Percentiles rank a stretch among this genome's conserved stretches.
Conservation (phyloP, 2,329 filamentous ascomycete species). For the Cordyceps militaris region DNA sequence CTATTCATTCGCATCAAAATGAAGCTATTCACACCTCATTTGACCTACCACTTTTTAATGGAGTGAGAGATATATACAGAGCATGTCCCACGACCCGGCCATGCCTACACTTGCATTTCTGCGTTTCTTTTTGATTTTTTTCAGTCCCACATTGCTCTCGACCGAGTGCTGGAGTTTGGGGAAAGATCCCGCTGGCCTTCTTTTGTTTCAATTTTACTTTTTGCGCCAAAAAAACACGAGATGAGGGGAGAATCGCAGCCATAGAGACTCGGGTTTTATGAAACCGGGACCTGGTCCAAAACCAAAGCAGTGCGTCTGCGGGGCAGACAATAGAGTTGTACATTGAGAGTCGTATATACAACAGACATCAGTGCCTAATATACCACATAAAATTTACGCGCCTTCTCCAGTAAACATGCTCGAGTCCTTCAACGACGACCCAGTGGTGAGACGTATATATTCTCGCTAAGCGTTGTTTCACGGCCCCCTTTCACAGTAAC, state of each 20-base stretch:
- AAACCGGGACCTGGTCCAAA: background rate
- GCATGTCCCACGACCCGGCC: background rate
- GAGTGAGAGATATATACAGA: background rate
- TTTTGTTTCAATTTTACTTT: background rate
- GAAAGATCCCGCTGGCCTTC: background rate
- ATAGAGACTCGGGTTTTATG: background rate
- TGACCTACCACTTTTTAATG: background rate
- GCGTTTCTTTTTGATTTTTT: background rate
- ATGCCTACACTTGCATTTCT: conserved; percentile 6
- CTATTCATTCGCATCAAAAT: background rate
- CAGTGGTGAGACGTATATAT: no score
- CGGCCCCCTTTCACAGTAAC: no score
- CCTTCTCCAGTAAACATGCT: no score
- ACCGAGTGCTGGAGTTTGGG: conserved; percentile 8
- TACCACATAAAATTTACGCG: background rate
- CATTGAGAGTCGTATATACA: conserved; percentile 10
- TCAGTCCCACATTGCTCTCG: background rate
- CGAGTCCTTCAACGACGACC: no score
- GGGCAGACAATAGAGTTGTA: conserved; percentile 4
- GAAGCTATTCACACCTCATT: background rate
- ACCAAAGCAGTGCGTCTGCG: background rate
- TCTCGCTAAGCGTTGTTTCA: no score
- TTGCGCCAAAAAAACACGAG: background rate
- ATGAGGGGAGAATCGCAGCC: background rate
- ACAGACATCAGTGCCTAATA: conserved; percentile 5